Evolutionary conservation across 352 stramenopile genomes (phyloP), one percentile per base, ranked within the genome.

Genomic region (Plasmopara muralis): DNA sequence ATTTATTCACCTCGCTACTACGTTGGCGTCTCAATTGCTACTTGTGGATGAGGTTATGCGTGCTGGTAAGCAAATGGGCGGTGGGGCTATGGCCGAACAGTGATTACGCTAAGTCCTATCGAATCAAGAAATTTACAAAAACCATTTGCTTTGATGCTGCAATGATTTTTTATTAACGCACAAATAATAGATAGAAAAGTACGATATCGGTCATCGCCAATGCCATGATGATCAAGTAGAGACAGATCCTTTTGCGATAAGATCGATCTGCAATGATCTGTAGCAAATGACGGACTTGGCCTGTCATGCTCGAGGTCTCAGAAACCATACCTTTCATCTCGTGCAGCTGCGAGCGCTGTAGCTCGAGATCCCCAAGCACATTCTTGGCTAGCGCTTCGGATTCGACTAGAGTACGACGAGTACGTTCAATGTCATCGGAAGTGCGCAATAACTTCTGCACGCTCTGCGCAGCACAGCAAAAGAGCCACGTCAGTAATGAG

Each of bases 41-140:
- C 82, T 99, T 15, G 97, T 99, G 9, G 97, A 99, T 68, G 96
- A 99, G 68, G 97, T 99, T 42, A 99, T 99, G 93, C 89, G 95
- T 56, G 96, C 97, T 39, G 97, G 97, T 51, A 98, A 98, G 74
- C 88, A 98, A 75, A 98, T 98, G 95, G 95, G 82, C 55, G 69
- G 67, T 31, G 77, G 77, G 39, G 72, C 57, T 51, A 76, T 77
- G 58, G 62, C 66, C 35, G 78, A 87, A 55, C 74, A 87, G 68
- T 35, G 10, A 35, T 5, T 35, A 44, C 43, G 45, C 47, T 54
- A 47, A 61, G 47, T 62, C 59, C 60, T 66, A 66, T 62, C 62
- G 62, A 66, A 66, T 48, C 29, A 18, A 64, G 33, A 67, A 53
- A 59, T 28, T 47, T 40, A 60, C 39, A 39, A 9, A 33, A 20